phyloP scores from a whole-genome alignment of 2,329 filamentous ascomycete species.

The Lecanicillium sp. region DNA sequence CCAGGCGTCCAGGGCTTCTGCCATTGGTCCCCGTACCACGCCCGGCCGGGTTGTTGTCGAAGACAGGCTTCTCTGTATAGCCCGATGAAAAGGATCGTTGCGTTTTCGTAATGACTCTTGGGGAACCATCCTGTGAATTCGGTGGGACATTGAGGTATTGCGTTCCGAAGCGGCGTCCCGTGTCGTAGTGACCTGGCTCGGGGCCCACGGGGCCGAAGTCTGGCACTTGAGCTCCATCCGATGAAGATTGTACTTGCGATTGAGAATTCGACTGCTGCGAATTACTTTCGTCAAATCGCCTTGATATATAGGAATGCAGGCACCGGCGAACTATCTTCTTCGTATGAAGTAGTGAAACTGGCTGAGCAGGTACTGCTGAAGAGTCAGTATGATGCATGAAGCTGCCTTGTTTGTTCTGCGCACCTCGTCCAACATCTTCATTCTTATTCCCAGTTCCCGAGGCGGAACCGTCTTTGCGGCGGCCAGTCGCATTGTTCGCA shows the following conservation, averaged over 20 bases:
- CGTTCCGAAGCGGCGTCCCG: conserved; percentile 4
- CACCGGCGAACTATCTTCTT: conserved; percentile 29
- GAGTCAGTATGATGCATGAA: background rate
- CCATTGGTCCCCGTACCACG: background rate
- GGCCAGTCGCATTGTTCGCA: conserved; percentile 18
- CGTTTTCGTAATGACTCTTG: background rate
- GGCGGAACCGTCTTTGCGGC: conserved; percentile 20
- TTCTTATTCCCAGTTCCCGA: conserved; percentile 5
- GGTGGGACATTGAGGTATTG: conserved; percentile 2
- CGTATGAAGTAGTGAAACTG: conserved; percentile 30
- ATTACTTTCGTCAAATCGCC: conserved; percentile 14
- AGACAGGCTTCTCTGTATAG: conserved; percentile 33
- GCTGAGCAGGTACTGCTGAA: conserved; percentile 16
- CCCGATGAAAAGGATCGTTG: conserved; percentile 40
- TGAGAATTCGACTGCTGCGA: background rate
- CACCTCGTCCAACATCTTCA: conserved; percentile 8
- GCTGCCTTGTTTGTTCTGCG: background rate
- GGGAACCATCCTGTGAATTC: background rate
- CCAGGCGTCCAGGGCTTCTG: conserved; percentile 15
- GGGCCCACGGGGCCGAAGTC: background rate
- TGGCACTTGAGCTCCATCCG: background rate
- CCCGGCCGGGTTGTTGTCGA: conserved; percentile 1
- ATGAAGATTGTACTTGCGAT: background rate
- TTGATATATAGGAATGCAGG: conserved; percentile 26
- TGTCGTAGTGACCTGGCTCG: background rate